Conservation (phyloP, 306 rosid genomes). For the Benincasa hispida region DNA sequence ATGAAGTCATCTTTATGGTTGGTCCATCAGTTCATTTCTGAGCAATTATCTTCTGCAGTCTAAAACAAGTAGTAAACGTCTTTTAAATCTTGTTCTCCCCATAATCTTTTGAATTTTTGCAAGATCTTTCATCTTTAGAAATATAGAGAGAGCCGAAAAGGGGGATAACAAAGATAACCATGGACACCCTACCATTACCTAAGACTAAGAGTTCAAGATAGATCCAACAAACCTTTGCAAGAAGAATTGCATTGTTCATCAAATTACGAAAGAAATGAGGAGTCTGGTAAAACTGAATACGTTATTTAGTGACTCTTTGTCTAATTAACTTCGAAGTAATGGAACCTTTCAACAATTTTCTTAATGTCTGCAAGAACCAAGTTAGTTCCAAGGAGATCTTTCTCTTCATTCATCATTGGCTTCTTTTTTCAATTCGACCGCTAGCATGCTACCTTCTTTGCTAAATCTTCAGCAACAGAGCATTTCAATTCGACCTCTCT, state of each 20-base stretch:
- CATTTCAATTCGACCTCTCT: not conserved
- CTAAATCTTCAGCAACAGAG: not conserved
- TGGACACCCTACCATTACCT: slow-evolving; percentile 12
- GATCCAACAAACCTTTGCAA: not conserved
- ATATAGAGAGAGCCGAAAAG: slow-evolving; percentile 26
- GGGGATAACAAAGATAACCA: slow-evolving; percentile 29
- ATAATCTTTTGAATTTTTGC: not conserved
- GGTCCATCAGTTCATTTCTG: not conserved
- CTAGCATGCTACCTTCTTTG: not conserved
- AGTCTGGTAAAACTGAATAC: not conserved
- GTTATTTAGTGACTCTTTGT: not conserved
- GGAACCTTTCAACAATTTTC: not conserved
- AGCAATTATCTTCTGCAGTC: not conserved
- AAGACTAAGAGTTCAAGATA: not conserved
- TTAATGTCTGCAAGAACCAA: not conserved
- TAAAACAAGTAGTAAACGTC: not conserved
- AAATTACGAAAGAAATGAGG: not conserved
- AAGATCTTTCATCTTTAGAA: slow-evolving; percentile 35
- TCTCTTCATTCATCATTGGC: not conserved
- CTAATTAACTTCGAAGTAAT: not conserved
- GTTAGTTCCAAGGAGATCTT: not conserved
- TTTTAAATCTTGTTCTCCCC: not conserved
- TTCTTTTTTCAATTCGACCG: not conserved
- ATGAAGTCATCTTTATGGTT: not conserved
- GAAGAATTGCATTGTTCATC: not conserved